Base-by-base conservation (phyloP, 768 basidiomycete genomes). In the Psilocybe cubensis region DNA sequence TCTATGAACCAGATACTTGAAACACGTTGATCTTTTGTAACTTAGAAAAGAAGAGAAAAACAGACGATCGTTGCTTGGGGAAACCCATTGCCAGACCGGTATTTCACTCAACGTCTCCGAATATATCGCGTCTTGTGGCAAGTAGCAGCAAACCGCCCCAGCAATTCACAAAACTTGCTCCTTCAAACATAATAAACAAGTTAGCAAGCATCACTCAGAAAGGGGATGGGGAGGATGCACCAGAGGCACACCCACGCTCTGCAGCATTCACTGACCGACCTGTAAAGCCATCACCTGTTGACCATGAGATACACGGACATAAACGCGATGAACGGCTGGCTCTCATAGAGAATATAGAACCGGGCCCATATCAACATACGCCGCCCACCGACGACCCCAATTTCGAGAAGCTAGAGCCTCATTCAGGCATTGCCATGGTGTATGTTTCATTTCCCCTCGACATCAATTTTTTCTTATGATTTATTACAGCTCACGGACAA, bases 401-500 rank as follows among this genome's bases (percentile, higher is more conserved):
- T 14, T 99, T 96, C 66, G 78, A 88, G 60, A 82, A 76, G 48
- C 69, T 95, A 4, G 97, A 99, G 69, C 97, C 97, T 1, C 91
- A 97, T 73, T 96, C 94, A 25, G 85, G 88, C 4, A 96, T 98
- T 47, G 81, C 87, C 49, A 79, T 99, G 23, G 79, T 72, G 96
- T 97, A 67, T 56, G 92, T 82, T 24, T 8, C 57, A 44, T 54
- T 12, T 23, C 21, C 51, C 48, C 27, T 17, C 50, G 62, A 18
- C 51, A 31, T 48, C 27, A 11, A 4, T 48, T 18, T 48, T 38
- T 20, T 54, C 41, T 58, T n/a, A 25, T 55, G 6, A 41, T 52
- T 25, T 33, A 21, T 64, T 41, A 41, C 68, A 96, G 91, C 35
- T 87, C 89, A 21, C 91, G 96, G 27, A 68, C 68, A 2, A 73